Base-by-base conservation (phyloP, 495 filamentous ascomycete genomes). In the Hyaloscypha variabilis region DNA sequence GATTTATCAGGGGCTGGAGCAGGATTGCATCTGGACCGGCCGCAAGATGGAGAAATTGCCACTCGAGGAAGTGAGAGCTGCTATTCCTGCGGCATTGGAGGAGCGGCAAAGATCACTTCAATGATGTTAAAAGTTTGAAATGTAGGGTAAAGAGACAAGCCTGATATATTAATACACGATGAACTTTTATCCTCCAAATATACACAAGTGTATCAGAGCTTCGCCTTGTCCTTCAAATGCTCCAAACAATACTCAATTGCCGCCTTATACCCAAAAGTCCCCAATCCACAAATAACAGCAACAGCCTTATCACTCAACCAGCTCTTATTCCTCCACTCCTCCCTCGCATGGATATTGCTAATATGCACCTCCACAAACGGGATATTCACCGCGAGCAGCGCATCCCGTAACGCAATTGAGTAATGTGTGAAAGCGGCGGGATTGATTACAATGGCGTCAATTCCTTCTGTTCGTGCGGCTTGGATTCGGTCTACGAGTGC, bases 291-390 rank as follows among this genome's bases (percentile, higher is more conserved):
- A 67, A 92, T 86, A 42, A 90, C 82, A 0, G 82, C 88, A 53
- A 81, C 79, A 14, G 89, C 89, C 77, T 89, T 91, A 74, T 92
- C 89, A 68, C 83, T 87, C 49, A 91, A 79, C 69, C 86, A 91
- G 61, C 85, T 88, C 52, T 89, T 85, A 63, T 86, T 79, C 63
- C 88, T 77, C 67, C 79, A 91, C 10, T 79, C 67, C 77, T 90
- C 88, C 13, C 89, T 73, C 57, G 82, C 82, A 74, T 92, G 87
- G 8, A 91, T 81, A 74, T 91, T 91, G 51, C 76, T 86, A 58
- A 90, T 82, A 74, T 92, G 89, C 17, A 90, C 69, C 78, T 92
- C 90, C 39, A 92, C 80, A 65, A 91, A 91, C 0, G 89, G 88
- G 26, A 90, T 86, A 8, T 71, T 76, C 0, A 90, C 85, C 14